phyloP scores from a whole-genome alignment of 2,329 filamentous ascomycete genomes.

The Didymella lethalis region DNA sequence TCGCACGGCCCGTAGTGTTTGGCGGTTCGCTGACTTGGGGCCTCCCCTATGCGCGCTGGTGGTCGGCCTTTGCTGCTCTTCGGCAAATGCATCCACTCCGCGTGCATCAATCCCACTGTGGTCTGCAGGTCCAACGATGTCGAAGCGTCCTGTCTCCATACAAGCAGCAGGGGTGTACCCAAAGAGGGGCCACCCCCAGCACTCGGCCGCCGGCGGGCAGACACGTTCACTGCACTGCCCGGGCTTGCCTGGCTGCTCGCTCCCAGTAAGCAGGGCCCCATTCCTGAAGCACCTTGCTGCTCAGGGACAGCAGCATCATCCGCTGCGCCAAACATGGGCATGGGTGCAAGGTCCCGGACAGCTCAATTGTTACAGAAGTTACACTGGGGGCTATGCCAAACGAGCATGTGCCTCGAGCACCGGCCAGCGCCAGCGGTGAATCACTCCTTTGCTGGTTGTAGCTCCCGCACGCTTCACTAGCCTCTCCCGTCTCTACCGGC shows the following conservation, averaged over 20 bases:
- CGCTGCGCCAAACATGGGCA: constrained; percentile 25
- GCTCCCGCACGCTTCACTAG: constrained; percentile 53
- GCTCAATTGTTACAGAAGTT: constrained; percentile 44
- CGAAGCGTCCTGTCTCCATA: constrained; percentile 32
- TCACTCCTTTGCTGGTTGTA: constrained; percentile 42
- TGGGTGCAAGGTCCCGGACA: constrained; percentile 36
- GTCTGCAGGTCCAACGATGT: constrained; percentile 41
- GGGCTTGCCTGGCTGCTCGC: constrained; percentile 30
- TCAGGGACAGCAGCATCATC: constrained; percentile 26
- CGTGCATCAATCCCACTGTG: constrained; percentile 7
- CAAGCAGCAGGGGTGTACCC: constrained; percentile 28
- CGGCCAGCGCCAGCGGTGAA: constrained; percentile 44
- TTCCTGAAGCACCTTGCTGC: constrained; percentile 24
- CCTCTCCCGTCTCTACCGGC: constrained; percentile 44
- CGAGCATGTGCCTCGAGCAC: constrained; percentile 44
- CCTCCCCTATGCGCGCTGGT: constrained; percentile 21
- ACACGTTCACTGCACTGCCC: constrained; percentile 30
- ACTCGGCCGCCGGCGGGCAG: constrained; percentile 27
- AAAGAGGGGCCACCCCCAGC: constrained; percentile 25
- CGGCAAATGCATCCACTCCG: constrained; percentile 11
- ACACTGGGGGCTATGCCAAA: constrained; percentile 53
- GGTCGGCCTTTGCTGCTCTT: constrained; percentile 10
- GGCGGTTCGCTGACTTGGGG: constrained; percentile 28
- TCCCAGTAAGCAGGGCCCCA: constrained; percentile 23
- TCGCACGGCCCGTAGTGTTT: constrained; percentile 37